Evolutionary conservation across 192 early-diverging fungal genomes (phyloP).

Genomic region (Entomortierella lignicola): DNA sequence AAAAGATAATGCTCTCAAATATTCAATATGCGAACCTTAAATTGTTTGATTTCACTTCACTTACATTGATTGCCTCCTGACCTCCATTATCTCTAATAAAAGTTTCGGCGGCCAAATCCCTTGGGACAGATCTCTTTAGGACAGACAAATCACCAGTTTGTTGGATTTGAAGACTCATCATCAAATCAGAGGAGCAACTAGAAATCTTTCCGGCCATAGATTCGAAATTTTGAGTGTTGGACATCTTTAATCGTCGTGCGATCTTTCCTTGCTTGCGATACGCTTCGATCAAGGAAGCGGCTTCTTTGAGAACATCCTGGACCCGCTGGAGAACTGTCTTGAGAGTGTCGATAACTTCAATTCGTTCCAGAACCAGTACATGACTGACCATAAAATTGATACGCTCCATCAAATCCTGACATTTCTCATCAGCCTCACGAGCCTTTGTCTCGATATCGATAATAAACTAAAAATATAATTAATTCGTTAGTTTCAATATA

Average conservation of each 20-base stretch:
- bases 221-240: constrained; percentile 61
- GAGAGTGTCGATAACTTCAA: constrained; percentile 51
- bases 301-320: constrained; percentile 53
- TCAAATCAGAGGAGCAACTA: constrained; percentile 58
- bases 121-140: constrained; percentile 42
- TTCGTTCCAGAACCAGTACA: constrained; percentile 55
- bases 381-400: constrained; percentile 68
- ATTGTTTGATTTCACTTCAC: too few relatives aligned
- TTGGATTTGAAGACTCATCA: constrained; percentile 67
- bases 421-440: constrained; percentile 62
- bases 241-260: constrained; percentile 61
- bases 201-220: constrained; percentile 51
- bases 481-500: too few relatives aligned
- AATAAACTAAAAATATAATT: constrained; percentile 56
- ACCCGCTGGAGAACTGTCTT: constrained; percentile 52
- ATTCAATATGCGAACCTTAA: too few relatives aligned
- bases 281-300: constrained; percentile 58
- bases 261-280: constrained; percentile 64
- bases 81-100: constrained; percentile 60
- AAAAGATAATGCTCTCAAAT: too few relatives aligned
- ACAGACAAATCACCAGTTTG: constrained; percentile 61
- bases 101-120: constrained; percentile 54
- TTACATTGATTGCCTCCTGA: constrained; percentile 52
- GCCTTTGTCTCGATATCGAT: constrained; percentile 62
- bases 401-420: constrained; percentile 63